These are phyloP conservation scores for Kodamaea hsintzibuensis DNA, from an alignment of 805 yeast genomes.

Conservation along the genomic window DNA sequence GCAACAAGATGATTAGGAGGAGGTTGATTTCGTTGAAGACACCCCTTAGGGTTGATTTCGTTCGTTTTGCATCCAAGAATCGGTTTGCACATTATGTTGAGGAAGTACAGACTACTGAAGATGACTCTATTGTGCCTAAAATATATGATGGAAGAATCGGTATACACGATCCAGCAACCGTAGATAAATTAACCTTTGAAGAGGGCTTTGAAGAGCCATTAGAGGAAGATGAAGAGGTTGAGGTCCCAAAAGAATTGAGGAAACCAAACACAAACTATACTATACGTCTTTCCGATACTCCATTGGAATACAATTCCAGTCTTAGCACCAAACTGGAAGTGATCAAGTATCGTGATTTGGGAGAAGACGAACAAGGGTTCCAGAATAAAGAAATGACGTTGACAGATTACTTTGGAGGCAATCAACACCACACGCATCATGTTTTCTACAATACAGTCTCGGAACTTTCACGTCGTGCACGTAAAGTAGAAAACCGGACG, in stretches of 20 bases:
- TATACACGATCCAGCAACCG: too few species aligned
- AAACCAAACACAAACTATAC: slow-evolving; percentile 5
- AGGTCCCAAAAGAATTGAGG: neutral
- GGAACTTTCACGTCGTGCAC: slow-evolving; percentile 27
- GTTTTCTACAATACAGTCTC: slow-evolving; percentile 35
- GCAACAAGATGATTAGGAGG: neutral
- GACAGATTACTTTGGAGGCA: slow-evolving; percentile 42
- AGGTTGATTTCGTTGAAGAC: neutral
- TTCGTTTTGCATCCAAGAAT: slow-evolving; percentile 6
- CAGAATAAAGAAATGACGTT: slow-evolving; percentile 20
- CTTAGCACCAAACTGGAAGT: neutral
- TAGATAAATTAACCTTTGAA: too few species aligned
- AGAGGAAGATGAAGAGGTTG: neutral
- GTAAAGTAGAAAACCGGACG: slow-evolving; percentile 37
- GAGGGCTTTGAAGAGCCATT: too few species aligned
- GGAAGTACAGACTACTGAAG: neutral
- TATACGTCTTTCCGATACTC: neutral
- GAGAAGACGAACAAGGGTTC: neutral
- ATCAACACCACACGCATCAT: slow-evolving; percentile 40
- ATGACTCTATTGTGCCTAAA: too few species aligned
- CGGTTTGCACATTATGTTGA: slow-evolving; percentile 9
- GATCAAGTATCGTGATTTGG: neutral
- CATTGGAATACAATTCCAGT: neutral
- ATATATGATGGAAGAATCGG: too few species aligned
- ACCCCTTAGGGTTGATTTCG: neutral